Evolutionary conservation across 1,284 basidiomycete genomes (phyloP), one percentile per base, ranked within the genome.

Genomic region (Ustilago xerochloae): DNA sequence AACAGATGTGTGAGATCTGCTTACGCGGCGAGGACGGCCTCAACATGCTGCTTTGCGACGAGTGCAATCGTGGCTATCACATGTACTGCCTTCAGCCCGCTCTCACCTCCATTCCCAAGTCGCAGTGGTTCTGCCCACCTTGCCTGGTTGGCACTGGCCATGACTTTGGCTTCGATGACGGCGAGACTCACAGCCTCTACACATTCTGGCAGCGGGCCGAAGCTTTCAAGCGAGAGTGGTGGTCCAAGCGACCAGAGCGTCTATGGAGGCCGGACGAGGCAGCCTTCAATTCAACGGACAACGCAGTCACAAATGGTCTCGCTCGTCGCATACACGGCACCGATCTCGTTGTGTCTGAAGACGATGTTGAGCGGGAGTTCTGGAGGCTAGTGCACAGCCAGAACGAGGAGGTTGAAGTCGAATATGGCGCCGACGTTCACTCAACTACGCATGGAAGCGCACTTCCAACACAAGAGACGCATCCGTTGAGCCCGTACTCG

Each of bases 391-490:
- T 97, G 6, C 91, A 97, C 84, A 92, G 91, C 33, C 89, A 90
- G 50, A 87, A 89, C 41, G 96, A 99, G 84, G 95, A 93, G 0
- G 94, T 99, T 18, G 97, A 99, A 85, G 91, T 99, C 43, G 97
- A 99, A 85, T 99, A 99, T 82, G 97, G 97, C 26, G 97, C 97
- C 1, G 97, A 99, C 84, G 92, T 99, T 26, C 95, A 98, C 85
- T 97, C 95, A 4, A 95, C 95, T 0, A 96, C 93, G 4, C 94
- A 98, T 80, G 96, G 97, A 83, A 97, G 95, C 83, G 95, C 92
- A 4, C 94, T 95, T 88, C 96, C 97, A 0, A 95, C 93, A 2
- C 87, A 95, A 76, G 96, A 99, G 85, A 93, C 92, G 0, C 91
- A 97, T 85, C 95, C 96, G 0, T 86, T 92, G 20, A 88, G 96